Base-by-base conservation (phyloP, 139 green algal genomes). In the Micromonas commoda region DNA sequence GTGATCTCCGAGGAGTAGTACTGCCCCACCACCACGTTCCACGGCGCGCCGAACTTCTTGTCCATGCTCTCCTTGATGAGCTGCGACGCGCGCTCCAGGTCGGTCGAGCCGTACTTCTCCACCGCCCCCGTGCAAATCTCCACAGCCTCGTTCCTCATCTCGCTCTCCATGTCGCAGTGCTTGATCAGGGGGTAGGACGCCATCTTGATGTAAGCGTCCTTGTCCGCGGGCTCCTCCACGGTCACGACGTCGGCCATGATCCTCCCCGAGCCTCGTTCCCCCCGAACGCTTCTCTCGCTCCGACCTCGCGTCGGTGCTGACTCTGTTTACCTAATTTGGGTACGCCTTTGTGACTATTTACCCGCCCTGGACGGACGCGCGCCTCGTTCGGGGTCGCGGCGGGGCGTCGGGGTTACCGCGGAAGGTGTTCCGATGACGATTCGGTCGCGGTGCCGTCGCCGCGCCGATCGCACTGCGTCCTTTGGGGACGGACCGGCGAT, bases 21-120 rank as follows among this genome's bases (percentile, higher is more conserved):
- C 63, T 88, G 84, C 26, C 92, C 92, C 21, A 93, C 89, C 2
- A 97, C 87, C 16, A 93, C 89, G 64, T 96, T 90, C 92, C 92
- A 97, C 3, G 90, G 88, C 6, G 83, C 83, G 0, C 93, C 93
- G 86, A 95, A 97, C 75, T 96, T 95, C 65, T 92, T 95, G 85
- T 97, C 93, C 89, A 97, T 92, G n/a, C 85, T 85, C 39, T 97
- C 91, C 74, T 96, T 96, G 52, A 94, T 93, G 82, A 91, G 89
- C 90, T 94, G 86, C 69, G 35, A 51, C 71, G 71, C 71, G 32
- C 51, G 26, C 19, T 73, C 26, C 9, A 70, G 9, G 63, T 19
- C 29, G 28, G 63, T 9, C 29, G 13, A 9, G 28, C 63, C 6
- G 28, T 70, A 70, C 29, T 70, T 70, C 63, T 70, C 63, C 28